Base-by-base conservation (phyloP, 495 filamentous ascomycete species). In the Penicillium dipodomyicola region DNA sequence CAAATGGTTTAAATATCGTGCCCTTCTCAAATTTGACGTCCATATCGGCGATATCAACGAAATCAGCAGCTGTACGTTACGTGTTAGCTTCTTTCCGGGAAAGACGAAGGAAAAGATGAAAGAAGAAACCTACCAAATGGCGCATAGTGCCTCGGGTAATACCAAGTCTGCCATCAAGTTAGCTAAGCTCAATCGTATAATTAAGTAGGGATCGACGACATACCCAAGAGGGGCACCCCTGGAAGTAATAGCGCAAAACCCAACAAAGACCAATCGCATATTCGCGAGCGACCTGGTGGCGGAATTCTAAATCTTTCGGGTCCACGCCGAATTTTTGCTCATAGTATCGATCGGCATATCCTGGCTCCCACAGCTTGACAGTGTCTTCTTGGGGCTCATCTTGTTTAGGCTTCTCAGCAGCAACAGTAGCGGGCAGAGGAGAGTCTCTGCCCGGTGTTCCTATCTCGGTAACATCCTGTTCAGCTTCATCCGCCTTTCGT, bases 181-280 rank as follows among this genome's bases (percentile, higher is more conserved):
- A 48, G 45, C 6, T 2, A 12, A 17, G n/a, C 9, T 19, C 17
- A 12, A 17, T 48, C 45, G 12, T 48, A 30, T 17, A 48, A 12
- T 15, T 14, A 22, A 47, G 5, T 19, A 20, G 8, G 29, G 10
- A 10, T 19, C 0, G 27, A 19, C 8, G 20, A 48, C 45, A 20
- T 48, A 48, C 45, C 45, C 95, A 97, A 2, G 90, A 96, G 11
- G 95, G 91, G 64, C 94, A 97, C 17, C 95, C 94, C 71, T 99
- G 94, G 69, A 96, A 95, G 71, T 99, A 99, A 67, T 99, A 99
- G 17, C 87, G 78, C 23, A 99, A 76, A n/a, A 97, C 94, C 94
- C 95, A 99, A 33, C 88, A 88, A n/a, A 97, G 82, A 45, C 94
- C 94, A 76, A 96, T 90, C n/a, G 92, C 91, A 70, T 99, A 99